Percentiles rank a stretch among this genome's conserved stretches.
Conservation (phyloP, 2,329 filamentous ascomycete genomes). For the Aspergillus unguis region DNA sequence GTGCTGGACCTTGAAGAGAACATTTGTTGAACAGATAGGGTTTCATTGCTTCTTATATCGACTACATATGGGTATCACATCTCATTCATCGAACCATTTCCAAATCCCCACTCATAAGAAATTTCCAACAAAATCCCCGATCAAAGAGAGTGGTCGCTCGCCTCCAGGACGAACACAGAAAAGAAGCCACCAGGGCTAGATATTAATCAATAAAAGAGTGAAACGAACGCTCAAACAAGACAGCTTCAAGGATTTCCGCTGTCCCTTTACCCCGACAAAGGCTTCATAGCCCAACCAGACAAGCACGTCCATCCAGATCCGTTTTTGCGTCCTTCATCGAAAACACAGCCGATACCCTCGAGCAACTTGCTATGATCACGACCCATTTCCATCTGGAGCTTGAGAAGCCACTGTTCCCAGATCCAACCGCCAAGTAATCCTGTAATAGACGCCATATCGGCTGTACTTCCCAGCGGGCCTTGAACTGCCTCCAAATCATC, state of each 20-base stretch:
- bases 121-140: not conserved
- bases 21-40: not conserved
- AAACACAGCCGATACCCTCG: constrained; percentile 55
- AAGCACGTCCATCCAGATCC: constrained; percentile 59
- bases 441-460: constrained; percentile 69
- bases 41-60: not conserved
- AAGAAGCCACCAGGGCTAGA: constrained; percentile 14
- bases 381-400: constrained; percentile 81
- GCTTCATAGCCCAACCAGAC: constrained; percentile 59
- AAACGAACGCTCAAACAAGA: not conserved
- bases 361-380: constrained; percentile 55
- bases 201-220: constrained; percentile 5
- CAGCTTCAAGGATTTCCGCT: not conserved
- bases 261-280: constrained; percentile 23
- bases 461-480: constrained; percentile 62
- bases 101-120: not conserved
- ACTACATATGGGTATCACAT: not conserved
- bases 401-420: constrained; percentile 96
- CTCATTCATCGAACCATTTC: not conserved
- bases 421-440: constrained; percentile 82
- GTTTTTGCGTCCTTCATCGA: constrained; percentile 59
- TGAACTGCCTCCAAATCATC: constrained; percentile 57
- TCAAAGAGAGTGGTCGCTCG: not conserved
- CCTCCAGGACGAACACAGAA: not conserved
- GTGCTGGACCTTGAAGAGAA: not conserved